Base-by-base conservation (phyloP, 2,329 filamentous ascomycete genomes). In the Fusarium sp. region DNA sequence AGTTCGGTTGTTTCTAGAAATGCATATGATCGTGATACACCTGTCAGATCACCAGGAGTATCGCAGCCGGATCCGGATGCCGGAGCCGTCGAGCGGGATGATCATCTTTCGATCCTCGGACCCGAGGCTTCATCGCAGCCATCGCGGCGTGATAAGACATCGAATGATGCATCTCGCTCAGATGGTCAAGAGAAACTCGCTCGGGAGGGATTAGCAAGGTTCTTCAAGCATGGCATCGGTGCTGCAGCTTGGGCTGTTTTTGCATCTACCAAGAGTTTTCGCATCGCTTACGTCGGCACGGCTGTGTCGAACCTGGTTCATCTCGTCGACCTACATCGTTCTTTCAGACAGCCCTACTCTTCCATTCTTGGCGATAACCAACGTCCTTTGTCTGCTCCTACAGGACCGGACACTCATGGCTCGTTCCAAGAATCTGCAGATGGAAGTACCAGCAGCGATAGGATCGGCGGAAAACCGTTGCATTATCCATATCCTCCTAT, bases 401-500 rank as follows among this genome's bases (percentile, higher is more conserved):
- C 74, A 0, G 74, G 65, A 0, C 56, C 73, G 1, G 75, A 76
- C 4, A 71, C 73, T 1, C 62, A 72, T 50, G 25, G 54, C 6
- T 73, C 75, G 2, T 62, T 73, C 2, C 65, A 69, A 1, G 70
- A 67, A 2, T 70, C 72, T n/a, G 55, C 52, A 0, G 66, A 69
- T 18, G 69, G 74, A 17, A 74, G 72, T 8, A 70, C 70, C 0
- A 50, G 45, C 1, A 73, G 70, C 17, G 73, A 75, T 11, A 57
- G 59, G 1, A 65, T 57, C 4, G 54, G 62, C 12, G 55, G 65
- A 1, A 68, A 67, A 2, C 67, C 68, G 3, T 7, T 77, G 4
- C 75, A 77, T 44, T 77, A 77, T 20, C 75, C 75, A 0, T 77
- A 77, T 25, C 75, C 75, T 29, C 75, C 75, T 1, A 77, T 77